Evolutionary conservation across 148 eudicot genomes (phyloP).

Genomic region (Beta vulgaris): DNA sequence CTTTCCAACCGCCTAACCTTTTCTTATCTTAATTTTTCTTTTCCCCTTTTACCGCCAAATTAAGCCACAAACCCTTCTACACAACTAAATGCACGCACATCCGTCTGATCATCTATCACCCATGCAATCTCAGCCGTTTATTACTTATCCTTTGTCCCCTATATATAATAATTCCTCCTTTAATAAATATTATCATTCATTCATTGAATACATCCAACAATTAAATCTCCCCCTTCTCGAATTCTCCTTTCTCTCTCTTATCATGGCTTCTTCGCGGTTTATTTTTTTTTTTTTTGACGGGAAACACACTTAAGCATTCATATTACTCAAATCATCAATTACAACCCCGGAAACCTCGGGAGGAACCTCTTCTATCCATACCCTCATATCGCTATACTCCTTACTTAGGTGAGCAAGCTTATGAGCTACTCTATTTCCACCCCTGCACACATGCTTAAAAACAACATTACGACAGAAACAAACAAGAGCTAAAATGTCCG

Average conservation of each 20-base stretch:
- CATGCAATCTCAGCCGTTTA: conserved; percentile 18
- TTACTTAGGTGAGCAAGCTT: no score
- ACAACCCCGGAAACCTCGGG: no score
- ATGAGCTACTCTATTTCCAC: no score
- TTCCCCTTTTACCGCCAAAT: not conserved
- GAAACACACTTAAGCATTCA: no score
- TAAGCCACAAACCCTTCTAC: not conserved
- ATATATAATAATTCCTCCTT: not conserved
- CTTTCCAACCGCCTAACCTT: not conserved
- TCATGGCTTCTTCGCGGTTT: not conserved
- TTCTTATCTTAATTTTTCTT: not conserved
- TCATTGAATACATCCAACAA: not conserved
- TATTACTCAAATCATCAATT: no score
- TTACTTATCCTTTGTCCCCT: not conserved
- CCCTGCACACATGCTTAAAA: no score
- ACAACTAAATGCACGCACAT: conserved; percentile 6
- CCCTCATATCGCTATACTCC: no score
- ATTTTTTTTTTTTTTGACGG: no score
- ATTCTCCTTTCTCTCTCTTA: conserved; percentile 1
- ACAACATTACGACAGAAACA: no score
- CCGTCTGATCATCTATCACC: conserved; percentile 5
- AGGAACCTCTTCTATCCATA: no score
- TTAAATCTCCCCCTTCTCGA: not conserved
- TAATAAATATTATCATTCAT: not conserved
- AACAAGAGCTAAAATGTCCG: no score